Evolutionary conservation across 2,329 filamentous ascomycete species (phyloP).

Genomic region (Cercospora zeae-maydis): DNA sequence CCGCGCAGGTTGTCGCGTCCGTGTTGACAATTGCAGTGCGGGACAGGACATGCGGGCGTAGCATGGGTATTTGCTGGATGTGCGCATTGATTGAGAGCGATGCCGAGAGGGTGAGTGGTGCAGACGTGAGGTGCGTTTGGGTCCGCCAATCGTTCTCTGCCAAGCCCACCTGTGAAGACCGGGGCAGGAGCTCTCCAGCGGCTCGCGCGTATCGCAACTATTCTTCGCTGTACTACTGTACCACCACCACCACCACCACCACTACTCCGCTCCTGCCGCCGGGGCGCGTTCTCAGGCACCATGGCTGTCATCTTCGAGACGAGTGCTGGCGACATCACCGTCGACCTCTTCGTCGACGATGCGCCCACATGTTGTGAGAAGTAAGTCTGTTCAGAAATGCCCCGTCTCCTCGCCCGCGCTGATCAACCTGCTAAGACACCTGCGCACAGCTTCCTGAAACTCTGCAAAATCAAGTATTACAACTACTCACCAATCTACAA

Average conservation of each 20-base stretch:
- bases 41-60: not conserved
- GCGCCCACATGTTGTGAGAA: conserved; percentile 93
- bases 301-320: conserved; percentile 97
- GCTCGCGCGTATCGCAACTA: not conserved
- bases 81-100: not conserved
- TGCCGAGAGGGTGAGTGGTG: not conserved
- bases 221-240: not conserved
- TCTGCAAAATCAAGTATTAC: conserved; percentile 99
- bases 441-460: conserved; percentile 78
- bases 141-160: not conserved
- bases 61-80: not conserved
- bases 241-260: not conserved
- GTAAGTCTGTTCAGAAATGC: conserved; percentile 55
- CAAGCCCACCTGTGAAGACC: not conserved
- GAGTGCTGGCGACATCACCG: conserved; percentile 87
- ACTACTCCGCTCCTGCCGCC: not conserved
- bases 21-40: not conserved
- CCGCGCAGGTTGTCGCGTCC: conserved; percentile 5
- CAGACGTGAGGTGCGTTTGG: not conserved
- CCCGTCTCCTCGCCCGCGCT: conserved; percentile 42
- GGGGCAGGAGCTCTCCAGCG: not conserved
- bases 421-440: conserved; percentile 54
- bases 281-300: conserved; percentile 10
- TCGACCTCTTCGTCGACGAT: conserved; percentile 85
- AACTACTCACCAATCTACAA: conserved; percentile 92